Conservation (phyloP, 1,284 basidiomycete species). For the Ustanciosporium gigantosporum region DNA sequence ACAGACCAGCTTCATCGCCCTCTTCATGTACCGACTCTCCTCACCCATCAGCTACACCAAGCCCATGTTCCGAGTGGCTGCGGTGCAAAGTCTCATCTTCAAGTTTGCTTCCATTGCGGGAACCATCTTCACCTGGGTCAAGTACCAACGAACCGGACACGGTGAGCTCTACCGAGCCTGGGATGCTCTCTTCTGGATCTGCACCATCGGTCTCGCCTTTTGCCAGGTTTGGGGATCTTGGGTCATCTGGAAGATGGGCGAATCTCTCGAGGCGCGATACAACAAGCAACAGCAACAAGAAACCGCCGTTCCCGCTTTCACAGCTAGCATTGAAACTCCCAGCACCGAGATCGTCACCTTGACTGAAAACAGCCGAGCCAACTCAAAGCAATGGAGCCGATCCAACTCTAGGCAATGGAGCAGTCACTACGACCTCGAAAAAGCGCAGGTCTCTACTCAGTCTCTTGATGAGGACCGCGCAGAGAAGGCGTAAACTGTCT, state of each 20-base stretch:
- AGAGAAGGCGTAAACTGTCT: too few species aligned
- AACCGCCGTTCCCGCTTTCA: too few species aligned
- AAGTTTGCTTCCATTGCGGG: conserved; percentile 27
- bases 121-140: conserved; percentile 15
- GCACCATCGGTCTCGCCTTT: conserved; percentile 12
- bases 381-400: too few species aligned
- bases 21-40: conserved; percentile 29
- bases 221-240: conserved; percentile 28
- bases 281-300: too few species aligned
- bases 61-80: conserved; percentile 7
- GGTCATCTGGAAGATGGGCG: conserved; percentile 28
- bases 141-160: conserved; percentile 4
- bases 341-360: too few species aligned
- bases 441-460: too few species aligned
- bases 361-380: too few species aligned
- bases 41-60: conserved; percentile 2
- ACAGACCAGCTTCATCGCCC: conserved; percentile 25
- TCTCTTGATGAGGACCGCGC: too few species aligned
- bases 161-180: conserved; percentile 4
- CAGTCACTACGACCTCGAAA: too few species aligned
- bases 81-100: conserved; percentile 32
- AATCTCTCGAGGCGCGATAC: conserved; percentile 12
- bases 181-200: conserved; percentile 24
- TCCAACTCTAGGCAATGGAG: too few species aligned
- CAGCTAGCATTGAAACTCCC: too few species aligned